Evolutionary conservation across 2,329 filamentous ascomycete genomes (phyloP).

Genomic region (Cryphonectria naterciae): DNA sequence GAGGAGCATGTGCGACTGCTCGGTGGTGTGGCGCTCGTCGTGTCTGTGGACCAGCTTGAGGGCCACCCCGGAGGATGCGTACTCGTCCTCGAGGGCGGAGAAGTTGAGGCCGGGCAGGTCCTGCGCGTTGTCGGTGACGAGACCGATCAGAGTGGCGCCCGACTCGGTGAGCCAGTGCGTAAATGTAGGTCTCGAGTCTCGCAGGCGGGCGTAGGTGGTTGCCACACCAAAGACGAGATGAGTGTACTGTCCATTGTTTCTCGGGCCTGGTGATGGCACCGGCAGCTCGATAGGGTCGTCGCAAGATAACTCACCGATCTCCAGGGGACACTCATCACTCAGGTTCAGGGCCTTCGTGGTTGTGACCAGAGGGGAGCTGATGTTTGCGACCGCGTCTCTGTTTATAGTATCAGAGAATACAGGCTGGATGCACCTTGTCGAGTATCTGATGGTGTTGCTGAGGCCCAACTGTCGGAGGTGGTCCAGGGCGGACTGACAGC

Average conservation of each 20-base stretch:
- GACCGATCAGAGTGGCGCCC: slow-evolving; percentile 17
- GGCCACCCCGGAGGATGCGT: slow-evolving; percentile 39
- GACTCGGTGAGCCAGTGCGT: slow-evolving; percentile 25
- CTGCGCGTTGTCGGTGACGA: slow-evolving; percentile 27
- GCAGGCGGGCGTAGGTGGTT: slow-evolving; percentile 18
- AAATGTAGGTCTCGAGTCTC: slow-evolving; percentile 14
- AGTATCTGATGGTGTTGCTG: slow-evolving; percentile 21
- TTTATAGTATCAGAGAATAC: background rate
- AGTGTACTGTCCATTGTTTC: slow-evolving; percentile 31
- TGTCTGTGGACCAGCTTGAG: slow-evolving; percentile 40
- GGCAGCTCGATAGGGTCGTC: slow-evolving; percentile 17
- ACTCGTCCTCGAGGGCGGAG: slow-evolving; percentile 30
- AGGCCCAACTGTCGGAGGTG: slow-evolving; percentile 16
- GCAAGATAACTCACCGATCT: slow-evolving; percentile 3
- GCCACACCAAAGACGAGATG: slow-evolving; percentile 24
- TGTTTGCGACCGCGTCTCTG: slow-evolving; percentile 16
- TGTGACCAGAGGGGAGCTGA: slow-evolving; percentile 8
- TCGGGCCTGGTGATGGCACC: slow-evolving; percentile 21
- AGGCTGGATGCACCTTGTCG: slow-evolving; percentile 24
- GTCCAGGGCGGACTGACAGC: slow-evolving; percentile 3
- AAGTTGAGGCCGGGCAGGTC: slow-evolving; percentile 5
- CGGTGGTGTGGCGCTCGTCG: slow-evolving; percentile 41
- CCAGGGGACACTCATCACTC: slow-evolving; percentile 4
- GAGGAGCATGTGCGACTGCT: slow-evolving; percentile 58
- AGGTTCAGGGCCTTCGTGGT: slow-evolving; percentile 11